Evolutionary conservation across 2,329 filamentous ascomycete species (phyloP).

Genomic region (Saccharata proteae): DNA sequence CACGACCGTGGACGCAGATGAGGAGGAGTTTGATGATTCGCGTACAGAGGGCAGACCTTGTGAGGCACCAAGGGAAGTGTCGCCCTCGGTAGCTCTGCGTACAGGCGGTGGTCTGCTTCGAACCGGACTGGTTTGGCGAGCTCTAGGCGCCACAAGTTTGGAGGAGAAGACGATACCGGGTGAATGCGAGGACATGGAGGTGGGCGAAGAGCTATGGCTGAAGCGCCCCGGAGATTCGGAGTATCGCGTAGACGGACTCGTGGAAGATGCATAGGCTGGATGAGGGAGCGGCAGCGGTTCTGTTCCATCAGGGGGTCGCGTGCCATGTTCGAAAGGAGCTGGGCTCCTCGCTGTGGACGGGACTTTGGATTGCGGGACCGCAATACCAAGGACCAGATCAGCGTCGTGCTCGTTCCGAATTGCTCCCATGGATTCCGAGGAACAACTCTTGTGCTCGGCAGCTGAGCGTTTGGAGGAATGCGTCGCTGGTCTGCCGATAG

Average conservation of each 20-base stretch:
- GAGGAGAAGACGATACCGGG: conserved; percentile 44
- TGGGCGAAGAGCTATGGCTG: conserved; percentile 67
- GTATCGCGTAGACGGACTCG: conserved; percentile 62
- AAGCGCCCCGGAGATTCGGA: conserved; percentile 62
- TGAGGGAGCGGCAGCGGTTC: conserved; percentile 56
- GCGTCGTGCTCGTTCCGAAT: conserved; percentile 28
- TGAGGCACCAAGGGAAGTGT: conserved; percentile 35
- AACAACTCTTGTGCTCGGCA: conserved; percentile 9
- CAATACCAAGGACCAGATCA: conserved; percentile 32
- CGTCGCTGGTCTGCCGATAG: conserved; percentile 26
- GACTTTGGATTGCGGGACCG: conserved; percentile 24
- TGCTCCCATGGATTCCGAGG: conserved; percentile 16
- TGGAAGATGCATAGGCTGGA: conserved; percentile 54
- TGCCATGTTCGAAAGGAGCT: too few species aligned
- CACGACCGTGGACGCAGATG: conserved; percentile 57
- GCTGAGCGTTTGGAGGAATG: conserved; percentile 21
- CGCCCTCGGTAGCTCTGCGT: conserved; percentile 43
- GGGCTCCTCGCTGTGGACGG: conserved; percentile 16
- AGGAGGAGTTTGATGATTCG: conserved; percentile 61
- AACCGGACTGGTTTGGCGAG: conserved; percentile 44
- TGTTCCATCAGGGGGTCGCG: too few species aligned
- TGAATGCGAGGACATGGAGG: conserved; percentile 65
- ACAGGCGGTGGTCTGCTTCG: conserved; percentile 49
- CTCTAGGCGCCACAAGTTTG: conserved; percentile 29
- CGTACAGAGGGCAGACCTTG: conserved; percentile 53